Evolutionary conservation across 2,329 filamentous ascomycete species (phyloP), one percentile per base, ranked within the genome.

Genomic region (Cadophora gregata): DNA sequence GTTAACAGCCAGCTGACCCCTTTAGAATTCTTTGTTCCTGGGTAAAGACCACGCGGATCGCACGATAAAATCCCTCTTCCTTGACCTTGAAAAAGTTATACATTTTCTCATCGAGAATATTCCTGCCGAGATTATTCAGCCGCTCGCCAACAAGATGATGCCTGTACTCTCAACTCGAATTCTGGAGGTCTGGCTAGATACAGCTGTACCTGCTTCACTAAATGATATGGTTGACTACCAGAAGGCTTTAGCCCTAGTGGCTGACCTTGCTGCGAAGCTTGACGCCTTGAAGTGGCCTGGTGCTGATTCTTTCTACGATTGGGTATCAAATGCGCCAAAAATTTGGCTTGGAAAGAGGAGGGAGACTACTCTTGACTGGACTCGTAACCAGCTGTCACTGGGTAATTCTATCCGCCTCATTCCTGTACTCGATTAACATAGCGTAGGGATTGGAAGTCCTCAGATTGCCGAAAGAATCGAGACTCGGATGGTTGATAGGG

Each of bases 271-370:
- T 62, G 79, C 83, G 7, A 83, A 82, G 1, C 79, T 98, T 8
- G 83, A 87, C 42, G 79, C 81, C 8, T 81, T 89, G 21, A 84
- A 86, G 0, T 95, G 92, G 84, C 82, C 84, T 19, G 84, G 84
- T 4, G 82, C 86, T 58, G 81, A 84, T 16, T 86, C 90, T 36
- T 80, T 99, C 45, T 83, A 86, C 53, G 88, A 92, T 27, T 99
- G 96, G 95, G 89, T 93, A 0, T 86, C 89, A 48, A 89, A 90
- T 68, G 91, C 93, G 0, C 92, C 93, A 0, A 88, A 88, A 65
- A 89, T 93, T 29, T 99, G 96, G 96, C 84, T 98, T 16, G 87
- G 87, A 1, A 95, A 93, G 76, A 90, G 93, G 71, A 88, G 92
- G 74, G 93, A 97, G 74, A 88, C 85, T 38, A 89, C 93, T 0